Evolutionary conservation across 2,329 filamentous ascomycete genomes (phyloP), one percentile per base, ranked within the genome.

Genomic region (Aspergillus uvarum): DNA sequence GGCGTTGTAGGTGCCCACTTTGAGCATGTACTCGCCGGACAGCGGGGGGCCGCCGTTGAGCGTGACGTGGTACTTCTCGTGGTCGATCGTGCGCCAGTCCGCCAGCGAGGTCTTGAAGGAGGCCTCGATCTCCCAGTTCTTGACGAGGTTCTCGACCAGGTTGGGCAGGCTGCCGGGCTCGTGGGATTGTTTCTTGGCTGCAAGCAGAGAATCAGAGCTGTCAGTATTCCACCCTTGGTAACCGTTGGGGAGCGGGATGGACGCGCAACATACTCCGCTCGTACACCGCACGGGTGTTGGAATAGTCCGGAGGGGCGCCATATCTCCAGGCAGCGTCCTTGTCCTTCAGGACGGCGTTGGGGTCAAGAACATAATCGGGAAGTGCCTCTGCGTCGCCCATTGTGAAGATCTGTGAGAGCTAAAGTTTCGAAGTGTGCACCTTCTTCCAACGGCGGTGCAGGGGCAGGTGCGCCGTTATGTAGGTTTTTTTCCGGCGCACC

Each of bases 121-220:
- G 0, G 87, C 87, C 72, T 89, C 87, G 54, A 89, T 83, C 72
- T 89, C 87, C 87, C 87, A 89, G 72, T 89, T 89, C 77, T 89
- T 89, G 69, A 89, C 87, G 1, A 89, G 81, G 69, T 89, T 89
- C 71, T 89, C 83, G 44, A 89, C 86, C 4, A 89, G 81, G 52
- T 81, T 75, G 14, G 84, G 81, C 2, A 89, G 81, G 58, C 82
- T 86, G 38, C 79, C 80, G 3, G 84, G 77, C 50, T 75, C 73
- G 71, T 89, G 87, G 67, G 74, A 81, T 73, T 77, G 80, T 38
- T 75, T 78, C 72, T 87, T 88, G 56, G 83, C 86, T 89, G 67
- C 5, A 11, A 24, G 29, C 51, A 51, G 47, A 35, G 32, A 35
- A 44, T 58, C 24, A 51, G 22, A 5, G 22, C 21, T 2, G 12